Evolutionary conservation across 495 filamentous ascomycete genomes (phyloP).

Genomic region (Chaetomium cochliodes): DNA sequence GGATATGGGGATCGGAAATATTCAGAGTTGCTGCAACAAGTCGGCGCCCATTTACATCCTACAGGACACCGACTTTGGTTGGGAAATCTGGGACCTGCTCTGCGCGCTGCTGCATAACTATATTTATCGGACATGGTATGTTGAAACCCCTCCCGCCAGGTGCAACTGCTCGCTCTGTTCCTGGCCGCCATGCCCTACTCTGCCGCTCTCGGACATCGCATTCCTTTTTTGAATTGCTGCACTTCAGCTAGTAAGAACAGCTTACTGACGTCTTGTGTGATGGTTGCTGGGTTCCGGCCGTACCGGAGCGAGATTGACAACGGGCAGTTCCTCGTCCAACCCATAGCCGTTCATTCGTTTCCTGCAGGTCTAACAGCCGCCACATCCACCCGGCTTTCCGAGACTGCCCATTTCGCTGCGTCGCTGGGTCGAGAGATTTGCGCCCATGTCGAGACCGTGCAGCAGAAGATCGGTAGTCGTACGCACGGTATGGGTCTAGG

Average conservation of each 20-base stretch:
- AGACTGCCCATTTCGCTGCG: background rate
- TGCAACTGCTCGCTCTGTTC: too few species aligned
- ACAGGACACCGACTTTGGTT: too few species aligned
- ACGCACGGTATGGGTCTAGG: background rate
- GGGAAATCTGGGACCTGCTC: too few species aligned
- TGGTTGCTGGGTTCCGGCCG: background rate
- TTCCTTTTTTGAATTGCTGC: too few species aligned
- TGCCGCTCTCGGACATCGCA: too few species aligned
- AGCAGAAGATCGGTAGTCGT: background rate
- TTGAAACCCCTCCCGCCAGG: too few species aligned
- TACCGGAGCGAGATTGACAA: slow-evolving; percentile 5
- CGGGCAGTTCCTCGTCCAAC: background rate
- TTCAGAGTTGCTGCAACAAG: slow-evolving; percentile 7
- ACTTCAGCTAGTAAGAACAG: too few species aligned
- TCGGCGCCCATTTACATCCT: slow-evolving; percentile 1
- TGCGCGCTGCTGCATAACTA: background rate
- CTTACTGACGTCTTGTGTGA: too few species aligned
- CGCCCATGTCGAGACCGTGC: background rate
- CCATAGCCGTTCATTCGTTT: background rate
- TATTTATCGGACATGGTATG: background rate
- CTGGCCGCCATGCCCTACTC: too few species aligned
- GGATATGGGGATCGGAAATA: background rate
- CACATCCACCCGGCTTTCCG: too few species aligned
- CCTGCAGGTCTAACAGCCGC: background rate
- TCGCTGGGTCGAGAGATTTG: background rate